phyloP scores from a whole-genome alignment of 768 basidiomycete species.

The Boletus vermiculosoides region DNA sequence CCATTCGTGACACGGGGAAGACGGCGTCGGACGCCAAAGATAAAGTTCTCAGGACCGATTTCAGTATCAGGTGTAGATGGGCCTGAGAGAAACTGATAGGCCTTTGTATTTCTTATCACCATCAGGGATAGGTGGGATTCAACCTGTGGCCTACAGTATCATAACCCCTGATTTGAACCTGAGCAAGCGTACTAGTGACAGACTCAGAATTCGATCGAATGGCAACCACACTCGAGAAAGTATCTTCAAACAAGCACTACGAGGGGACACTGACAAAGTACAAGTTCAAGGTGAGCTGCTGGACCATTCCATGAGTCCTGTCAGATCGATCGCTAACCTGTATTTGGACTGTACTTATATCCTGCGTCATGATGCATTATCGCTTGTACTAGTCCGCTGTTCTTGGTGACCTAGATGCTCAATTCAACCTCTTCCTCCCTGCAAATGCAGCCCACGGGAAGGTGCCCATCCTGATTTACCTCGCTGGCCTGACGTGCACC shows the following conservation, averaged over 20 bases:
- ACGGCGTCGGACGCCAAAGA: neutral
- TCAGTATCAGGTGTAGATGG: neutral
- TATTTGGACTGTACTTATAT: neutral
- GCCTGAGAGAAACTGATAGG: neutral
- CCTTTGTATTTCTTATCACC: neutral
- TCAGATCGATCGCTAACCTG: neutral
- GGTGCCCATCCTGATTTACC: constrained; percentile 77
- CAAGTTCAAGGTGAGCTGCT: constrained; percentile 64
- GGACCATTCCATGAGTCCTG: neutral
- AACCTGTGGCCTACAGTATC: neutral
- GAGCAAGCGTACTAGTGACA: neutral
- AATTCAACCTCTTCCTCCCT: constrained; percentile 91
- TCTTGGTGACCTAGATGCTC: constrained; percentile 65
- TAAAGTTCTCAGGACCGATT: constrained; percentile 8
- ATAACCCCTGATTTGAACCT: neutral
- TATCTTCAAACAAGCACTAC: constrained; percentile 77
- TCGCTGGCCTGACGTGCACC: constrained; percentile 86
- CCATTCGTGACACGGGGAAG: neutral
- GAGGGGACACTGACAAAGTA: constrained; percentile 84
- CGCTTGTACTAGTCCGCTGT: constrained; percentile 59
- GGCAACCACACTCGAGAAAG: constrained; percentile 50
- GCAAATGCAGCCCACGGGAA: constrained; percentile 51
- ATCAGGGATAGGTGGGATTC: neutral
- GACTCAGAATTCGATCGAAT: constrained; percentile 6
- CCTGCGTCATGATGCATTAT: neutral